Evolutionary conservation across 306 rosid genomes (phyloP), one percentile per base, ranked within the genome.

Genomic region (Macrotyloma uniflorum): DNA sequence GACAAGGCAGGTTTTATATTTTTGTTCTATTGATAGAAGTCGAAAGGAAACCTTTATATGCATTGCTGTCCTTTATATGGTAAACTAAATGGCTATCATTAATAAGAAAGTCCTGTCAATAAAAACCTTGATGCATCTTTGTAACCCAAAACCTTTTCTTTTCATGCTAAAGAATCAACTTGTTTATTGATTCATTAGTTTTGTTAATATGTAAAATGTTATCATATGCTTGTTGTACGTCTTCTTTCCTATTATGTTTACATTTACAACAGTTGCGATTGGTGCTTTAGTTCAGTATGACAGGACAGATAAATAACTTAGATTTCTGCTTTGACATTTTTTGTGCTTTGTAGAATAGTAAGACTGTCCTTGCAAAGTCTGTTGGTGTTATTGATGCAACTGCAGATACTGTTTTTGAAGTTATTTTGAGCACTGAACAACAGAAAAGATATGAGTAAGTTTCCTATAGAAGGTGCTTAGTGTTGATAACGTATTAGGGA

Each of bases 401-500:
- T 83, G 97, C 97, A n/a, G 97, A 95, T 81, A 80, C 98, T 54
- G 90, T 85, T 53, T 95, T 95, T 81, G 98, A 95, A 79, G 90
- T 93, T 79, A 65, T 95, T 84, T 80, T 92, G 71, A 91, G 82
- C 79, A 86, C 87, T 82, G 93, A 91, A 6, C 84, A 78, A 26
- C 89, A 80, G 43, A 86, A 88, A 83, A 88, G 98, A 95, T 89
- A 89, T 8, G 98, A 95, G 98, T 95, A 88, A 63, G 92, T 84
- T 77, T 70, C 76, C 67, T 43, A 22, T 70, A 18, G 28, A 40
- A 40, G 43, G n/a, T 61, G 26, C 32, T 77, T 35, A 19, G 55
- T 30, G 35, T 72, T 38, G 80, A 69, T 51, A 24, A 20, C 76
- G 26, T 62, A 67, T 46, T 38, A 40, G 72, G 36, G 9, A 74